These are phyloP conservation scores for Arthroderma uncinatum DNA, from an alignment of 2,329 filamentous ascomycete genomes.

Conservation along the genomic window DNA sequence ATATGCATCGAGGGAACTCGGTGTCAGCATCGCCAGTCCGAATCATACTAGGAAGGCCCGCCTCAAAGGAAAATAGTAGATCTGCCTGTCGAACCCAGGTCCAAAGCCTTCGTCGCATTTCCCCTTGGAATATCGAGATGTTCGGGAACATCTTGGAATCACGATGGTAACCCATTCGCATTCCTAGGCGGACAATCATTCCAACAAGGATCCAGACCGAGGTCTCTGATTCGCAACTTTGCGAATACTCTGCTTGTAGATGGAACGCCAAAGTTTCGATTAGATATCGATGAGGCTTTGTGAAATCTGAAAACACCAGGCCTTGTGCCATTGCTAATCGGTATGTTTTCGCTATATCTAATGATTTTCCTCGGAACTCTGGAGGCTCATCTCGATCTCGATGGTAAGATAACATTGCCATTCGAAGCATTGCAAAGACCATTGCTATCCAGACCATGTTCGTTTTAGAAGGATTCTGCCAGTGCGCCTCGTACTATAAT, in stretches of 20 bases:
- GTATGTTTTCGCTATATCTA: constrained; percentile 36
- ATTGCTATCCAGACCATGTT: constrained; percentile 52
- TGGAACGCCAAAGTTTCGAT: constrained; percentile 53
- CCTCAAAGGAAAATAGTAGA: constrained; percentile 53
- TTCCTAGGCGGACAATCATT: constrained; percentile 50
- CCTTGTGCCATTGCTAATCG: constrained; percentile 52
- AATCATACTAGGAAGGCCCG: constrained; percentile 57
- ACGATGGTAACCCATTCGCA: constrained; percentile 56
- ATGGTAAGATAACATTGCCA: constrained; percentile 52
- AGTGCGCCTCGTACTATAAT: constrained; percentile 49
- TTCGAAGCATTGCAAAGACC: constrained; percentile 53
- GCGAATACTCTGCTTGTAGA: constrained; percentile 50
- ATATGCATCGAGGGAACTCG: constrained; percentile 48
- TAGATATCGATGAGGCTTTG: constrained; percentile 48
- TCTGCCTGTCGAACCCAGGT: constrained; percentile 48
- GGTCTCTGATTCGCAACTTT: constrained; percentile 48
- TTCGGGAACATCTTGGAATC: constrained; percentile 50
- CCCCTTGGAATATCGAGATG: constrained; percentile 50
- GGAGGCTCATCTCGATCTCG: constrained; percentile 52
- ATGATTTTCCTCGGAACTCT: constrained; percentile 48
- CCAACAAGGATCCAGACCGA: constrained; percentile 50
- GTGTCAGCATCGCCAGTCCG: constrained; percentile 54
- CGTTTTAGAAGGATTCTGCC: constrained; percentile 47
- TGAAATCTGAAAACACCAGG: constrained; percentile 52
- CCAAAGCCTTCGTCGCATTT: constrained; percentile 44